A percentile compares a stretch with the other conserved stretches of the same genome.
These are phyloP conservation scores for Tardiomyces digboiensis DNA, from an alignment of 1,139 yeast genomes.

Conservation along the genomic window DNA sequence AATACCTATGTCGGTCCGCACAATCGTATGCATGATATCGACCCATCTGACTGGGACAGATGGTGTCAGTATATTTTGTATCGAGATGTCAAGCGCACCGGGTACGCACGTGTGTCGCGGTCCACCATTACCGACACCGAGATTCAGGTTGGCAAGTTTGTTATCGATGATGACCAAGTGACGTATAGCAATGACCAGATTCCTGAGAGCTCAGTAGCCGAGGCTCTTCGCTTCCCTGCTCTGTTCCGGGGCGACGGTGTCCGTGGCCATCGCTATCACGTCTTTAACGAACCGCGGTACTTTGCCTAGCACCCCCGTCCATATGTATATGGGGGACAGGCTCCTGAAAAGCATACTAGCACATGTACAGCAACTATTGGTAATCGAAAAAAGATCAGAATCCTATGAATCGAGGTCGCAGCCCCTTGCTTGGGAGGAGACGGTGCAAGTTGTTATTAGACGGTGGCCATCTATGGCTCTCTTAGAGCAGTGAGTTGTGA, in stretches of 20 bases:
- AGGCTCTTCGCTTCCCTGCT: slow-evolving; percentile 68
- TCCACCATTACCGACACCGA: slow-evolving; percentile 96
- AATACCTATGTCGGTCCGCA: slow-evolving; percentile 78
- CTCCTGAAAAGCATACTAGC: too few relatives aligned
- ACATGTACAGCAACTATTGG: too few relatives aligned
- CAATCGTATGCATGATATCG: slow-evolving; percentile 89
- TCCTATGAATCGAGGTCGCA: too few relatives aligned
- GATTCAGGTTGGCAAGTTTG: slow-evolving; percentile 89
- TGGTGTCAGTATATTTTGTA: slow-evolving; percentile 97
- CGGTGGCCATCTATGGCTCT: too few relatives aligned
- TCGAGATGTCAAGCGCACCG: slow-evolving; percentile 78
- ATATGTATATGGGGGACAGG: too few relatives aligned
- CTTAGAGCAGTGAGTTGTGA: too few relatives aligned
- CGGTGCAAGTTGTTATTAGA: too few relatives aligned
- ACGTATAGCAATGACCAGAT: slow-evolving; percentile 44
- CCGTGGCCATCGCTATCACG: slow-evolving; percentile 90
- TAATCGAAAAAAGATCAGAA: too few relatives aligned
- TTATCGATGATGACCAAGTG: slow-evolving; percentile 40
- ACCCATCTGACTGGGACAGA: slow-evolving; percentile 90
- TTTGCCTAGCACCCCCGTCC: slow-evolving; percentile 32
- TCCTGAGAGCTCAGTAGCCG: slow-evolving; percentile 47
- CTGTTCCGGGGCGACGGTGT: slow-evolving; percentile 88
- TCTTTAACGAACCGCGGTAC: slow-evolving; percentile 84
- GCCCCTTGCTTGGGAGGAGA: too few relatives aligned
- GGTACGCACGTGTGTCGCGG: slow-evolving; percentile 89